Percentiles rank a stretch among this genome's conserved stretches.
These are phyloP conservation scores for Thermothielavioides terrestris DNA, from an alignment of 495 filamentous ascomycete species.

Conservation along the genomic window DNA sequence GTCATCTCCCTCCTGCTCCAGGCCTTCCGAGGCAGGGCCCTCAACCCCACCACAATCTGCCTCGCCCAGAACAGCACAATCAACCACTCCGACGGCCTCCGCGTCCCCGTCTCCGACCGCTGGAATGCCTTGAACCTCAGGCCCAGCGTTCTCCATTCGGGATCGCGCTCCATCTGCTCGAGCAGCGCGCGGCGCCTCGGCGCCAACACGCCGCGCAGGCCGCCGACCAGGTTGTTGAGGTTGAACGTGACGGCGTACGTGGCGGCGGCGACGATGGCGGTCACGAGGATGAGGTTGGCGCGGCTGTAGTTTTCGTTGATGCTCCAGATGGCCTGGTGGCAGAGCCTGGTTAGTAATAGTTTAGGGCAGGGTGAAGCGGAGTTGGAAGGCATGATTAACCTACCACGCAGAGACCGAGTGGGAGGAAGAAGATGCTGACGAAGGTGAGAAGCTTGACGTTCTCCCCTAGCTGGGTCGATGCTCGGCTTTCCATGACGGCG, in stretches of 20 bases:
- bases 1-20: too few species aligned
- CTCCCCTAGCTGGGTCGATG: slow-evolving; percentile 26
- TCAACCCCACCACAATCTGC: not conserved
- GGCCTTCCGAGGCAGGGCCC: not conserved
- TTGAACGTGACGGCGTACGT: slow-evolving; percentile 8
- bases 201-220: not conserved
- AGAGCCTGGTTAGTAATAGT: not conserved
- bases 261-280: not conserved
- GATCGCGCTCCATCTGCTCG: not conserved
- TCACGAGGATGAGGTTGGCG: not conserved
- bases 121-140: not conserved
- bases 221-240: slow-evolving; percentile 2
- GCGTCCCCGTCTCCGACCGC: not conserved
- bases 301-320: slow-evolving; percentile 8
- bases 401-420: slow-evolving; percentile 25
- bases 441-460: slow-evolving; percentile 32
- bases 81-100: slow-evolving; percentile 1
- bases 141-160: not conserved
- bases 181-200: not conserved
- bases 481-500: slow-evolving; percentile 28
- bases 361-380: not conserved
- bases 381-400: not conserved
- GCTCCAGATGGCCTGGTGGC: slow-evolving; percentile 10
- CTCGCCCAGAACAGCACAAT: not conserved
- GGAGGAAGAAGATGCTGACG: slow-evolving; percentile 32